A percentile compares a stretch with the other conserved stretches of the same genome.
phyloP scores from a whole-genome alignment of 108 stramenopile species.

The Skeletonema costatum region DNA sequence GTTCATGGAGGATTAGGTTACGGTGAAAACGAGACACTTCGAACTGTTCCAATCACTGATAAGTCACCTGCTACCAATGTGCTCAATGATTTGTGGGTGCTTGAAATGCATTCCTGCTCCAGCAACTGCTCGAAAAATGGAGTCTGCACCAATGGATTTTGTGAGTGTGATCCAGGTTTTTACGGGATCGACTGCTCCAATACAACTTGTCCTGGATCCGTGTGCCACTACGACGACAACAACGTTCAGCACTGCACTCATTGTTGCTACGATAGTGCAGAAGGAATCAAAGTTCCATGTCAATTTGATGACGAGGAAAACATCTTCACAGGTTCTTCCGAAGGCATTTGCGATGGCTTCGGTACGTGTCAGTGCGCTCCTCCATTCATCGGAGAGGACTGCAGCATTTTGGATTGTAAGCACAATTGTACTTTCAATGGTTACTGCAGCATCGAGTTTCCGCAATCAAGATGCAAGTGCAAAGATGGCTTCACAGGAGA shows the following conservation, averaged over 20 bases:
- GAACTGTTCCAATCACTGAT: constrained; percentile 17
- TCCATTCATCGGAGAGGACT: constrained; percentile 84
- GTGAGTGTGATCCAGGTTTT: constrained; percentile 76
- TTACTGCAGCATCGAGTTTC: constrained; percentile 89
- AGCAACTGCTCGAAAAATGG: constrained; percentile 78
- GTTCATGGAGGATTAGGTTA: constrained; percentile 74
- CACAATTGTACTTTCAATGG: constrained; percentile 81
- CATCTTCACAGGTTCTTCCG: constrained; percentile 57
- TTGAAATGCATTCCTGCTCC: constrained; percentile 60
- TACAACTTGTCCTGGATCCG: constrained; percentile 82
- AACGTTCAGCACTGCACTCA: constrained; percentile 67
- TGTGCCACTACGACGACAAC: constrained; percentile 74
- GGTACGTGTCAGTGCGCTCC: constrained; percentile 89
- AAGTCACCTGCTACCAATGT: constrained; percentile 41
- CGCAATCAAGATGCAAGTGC: constrained; percentile 82
- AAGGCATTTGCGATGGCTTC: constrained; percentile 91
- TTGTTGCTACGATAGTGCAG: constrained; percentile 77
- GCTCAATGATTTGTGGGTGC: constrained; percentile 73
- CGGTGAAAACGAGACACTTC: constrained; percentile 35
- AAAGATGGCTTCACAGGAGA: constrained; percentile 75
- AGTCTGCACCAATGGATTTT: constrained; percentile 77
- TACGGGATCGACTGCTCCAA: constrained; percentile 88
- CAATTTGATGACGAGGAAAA: constrained; percentile 31
- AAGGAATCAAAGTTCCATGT: constrained; percentile 62
- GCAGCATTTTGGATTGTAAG: constrained; percentile 73